phyloP scores from a whole-genome alignment of 768 basidiomycete species.

The Leccinum obscurum region DNA sequence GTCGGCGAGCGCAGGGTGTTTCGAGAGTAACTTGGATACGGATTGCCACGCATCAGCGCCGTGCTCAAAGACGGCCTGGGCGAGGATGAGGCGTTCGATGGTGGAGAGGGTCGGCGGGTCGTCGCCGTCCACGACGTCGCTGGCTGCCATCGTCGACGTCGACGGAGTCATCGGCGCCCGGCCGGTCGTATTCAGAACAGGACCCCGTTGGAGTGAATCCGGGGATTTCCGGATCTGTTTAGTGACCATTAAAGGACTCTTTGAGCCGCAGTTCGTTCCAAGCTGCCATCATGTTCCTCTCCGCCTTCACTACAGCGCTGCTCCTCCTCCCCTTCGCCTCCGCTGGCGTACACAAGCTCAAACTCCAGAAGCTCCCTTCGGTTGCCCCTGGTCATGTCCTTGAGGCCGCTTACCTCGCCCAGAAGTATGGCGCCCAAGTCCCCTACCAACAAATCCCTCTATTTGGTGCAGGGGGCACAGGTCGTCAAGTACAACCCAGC shows the following conservation, averaged over 20 bases:
- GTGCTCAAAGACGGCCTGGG: conserved; percentile 84
- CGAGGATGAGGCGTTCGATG: conserved; percentile 76
- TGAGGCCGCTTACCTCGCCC: conserved; percentile 83
- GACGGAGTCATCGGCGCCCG: conserved; percentile 3
- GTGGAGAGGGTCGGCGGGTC: conserved; percentile 26
- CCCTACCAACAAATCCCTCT: conserved; percentile 58
- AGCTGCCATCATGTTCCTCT: conserved; percentile 41
- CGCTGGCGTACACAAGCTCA: conserved; percentile 75
- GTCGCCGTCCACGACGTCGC: conserved; percentile 8
- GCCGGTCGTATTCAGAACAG: not conserved
- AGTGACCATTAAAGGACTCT: conserved; percentile 26
- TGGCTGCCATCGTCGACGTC: conserved; percentile 13
- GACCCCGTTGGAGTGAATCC: conserved; percentile 12
- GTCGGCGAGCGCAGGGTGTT: conserved; percentile 64
- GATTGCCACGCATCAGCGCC: conserved; percentile 69
- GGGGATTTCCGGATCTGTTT: conserved; percentile 17
- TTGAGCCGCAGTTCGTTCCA: conserved; percentile 5
- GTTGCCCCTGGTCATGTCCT: conserved; percentile 61
- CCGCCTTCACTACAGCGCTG: conserved; percentile 37
- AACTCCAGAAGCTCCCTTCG: conserved; percentile 81
- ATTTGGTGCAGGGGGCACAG: conserved; percentile 71
- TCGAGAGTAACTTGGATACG: conserved; percentile 63
- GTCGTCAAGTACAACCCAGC: conserved; percentile 55
- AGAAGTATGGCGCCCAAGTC: conserved; percentile 76
- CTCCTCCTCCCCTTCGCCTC: conserved; percentile 48